Evolutionary conservation across 2,329 filamentous ascomycete species (phyloP), one percentile per base, ranked within the genome.

Genomic region (Furcasterigmium furcatum): DNA sequence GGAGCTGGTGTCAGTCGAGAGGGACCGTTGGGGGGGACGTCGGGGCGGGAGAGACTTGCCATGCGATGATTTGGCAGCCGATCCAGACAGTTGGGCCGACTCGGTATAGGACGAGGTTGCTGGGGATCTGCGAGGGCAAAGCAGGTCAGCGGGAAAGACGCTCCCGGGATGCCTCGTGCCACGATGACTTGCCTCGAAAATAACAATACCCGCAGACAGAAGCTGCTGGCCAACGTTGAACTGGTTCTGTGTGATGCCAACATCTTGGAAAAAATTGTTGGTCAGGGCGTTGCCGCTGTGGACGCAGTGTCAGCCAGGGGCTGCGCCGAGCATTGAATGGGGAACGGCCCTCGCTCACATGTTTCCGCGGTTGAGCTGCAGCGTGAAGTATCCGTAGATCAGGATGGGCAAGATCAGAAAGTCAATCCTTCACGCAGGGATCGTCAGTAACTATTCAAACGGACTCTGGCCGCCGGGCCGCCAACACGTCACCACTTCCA

Each of bases 151-250:
- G 25, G 13, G 13, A 8, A n/a, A n/a, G n/a, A 13, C 8, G 13
- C 25, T 29, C 8, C 8, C 25, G 13, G 8, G 13, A 29, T 29
- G 25, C 8, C 25, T 29, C n/a, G n/a, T n/a, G 25, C 8, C 8
- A 29, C 13, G 25, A 8, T 8, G 13, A 29, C 25, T 9, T 29
- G 25, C 25, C 47, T 74, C 66, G 12, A 64, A 58, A 4, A 74
- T 53, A 4, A 76, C 70, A 32, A 76, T 74, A 4, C 72, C 72
- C 2, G 73, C 62, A 0, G 72, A 76, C 1, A 78, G 61, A 47
- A 79, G 61, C 47, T 76, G 72, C 20, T 74, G 68, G 4, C 75
- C 75, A 27, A 76, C 58, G 39, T 79, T 79, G 57, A 77, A 70
- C 49, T 78, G 68, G 47, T 77, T 69, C 5, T 74, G 73, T 4